Conservation (phyloP, 805 yeast species). For the Saturnispora serradocipensis region DNA sequence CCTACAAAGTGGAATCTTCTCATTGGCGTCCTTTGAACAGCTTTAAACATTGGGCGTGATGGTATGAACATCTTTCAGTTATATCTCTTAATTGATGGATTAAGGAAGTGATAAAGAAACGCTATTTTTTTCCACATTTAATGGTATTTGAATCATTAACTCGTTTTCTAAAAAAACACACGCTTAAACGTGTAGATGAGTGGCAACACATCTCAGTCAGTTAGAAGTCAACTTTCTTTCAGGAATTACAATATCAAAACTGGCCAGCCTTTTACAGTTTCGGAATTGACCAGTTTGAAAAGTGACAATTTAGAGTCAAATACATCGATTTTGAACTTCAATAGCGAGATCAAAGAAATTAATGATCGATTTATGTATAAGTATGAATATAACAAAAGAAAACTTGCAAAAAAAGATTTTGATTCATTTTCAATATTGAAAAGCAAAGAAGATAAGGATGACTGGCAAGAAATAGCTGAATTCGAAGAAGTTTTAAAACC, state of each 20-base stretch:
- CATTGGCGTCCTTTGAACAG: background rate
- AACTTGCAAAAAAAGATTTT: background rate
- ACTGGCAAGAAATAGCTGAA: conserved; percentile 2
- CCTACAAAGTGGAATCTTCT: background rate
- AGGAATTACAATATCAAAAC: conserved; percentile 13
- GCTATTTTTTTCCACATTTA: background rate
- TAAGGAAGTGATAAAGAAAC: background rate
- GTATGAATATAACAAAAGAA: background rate
- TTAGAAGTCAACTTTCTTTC: conserved; percentile 5
- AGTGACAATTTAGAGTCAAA: background rate
- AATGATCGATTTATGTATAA: background rate
- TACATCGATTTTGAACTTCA: background rate
- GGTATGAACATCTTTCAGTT: background rate
- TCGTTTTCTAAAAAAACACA: background rate
- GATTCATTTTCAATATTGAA: background rate
- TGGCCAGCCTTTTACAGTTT: conserved; percentile 12
- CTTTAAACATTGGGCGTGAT: background rate
- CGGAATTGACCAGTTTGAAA: conserved; percentile 2
- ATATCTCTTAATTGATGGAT: background rate
- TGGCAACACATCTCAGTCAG: background rate
- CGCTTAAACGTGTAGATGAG: background rate
- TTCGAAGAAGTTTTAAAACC: background rate
- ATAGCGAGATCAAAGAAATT: background rate
- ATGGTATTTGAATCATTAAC: background rate
- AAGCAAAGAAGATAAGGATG: background rate